phyloP scores from a whole-genome alignment of 176 grass and related monocot genomes.

The Carex cristatella region DNA sequence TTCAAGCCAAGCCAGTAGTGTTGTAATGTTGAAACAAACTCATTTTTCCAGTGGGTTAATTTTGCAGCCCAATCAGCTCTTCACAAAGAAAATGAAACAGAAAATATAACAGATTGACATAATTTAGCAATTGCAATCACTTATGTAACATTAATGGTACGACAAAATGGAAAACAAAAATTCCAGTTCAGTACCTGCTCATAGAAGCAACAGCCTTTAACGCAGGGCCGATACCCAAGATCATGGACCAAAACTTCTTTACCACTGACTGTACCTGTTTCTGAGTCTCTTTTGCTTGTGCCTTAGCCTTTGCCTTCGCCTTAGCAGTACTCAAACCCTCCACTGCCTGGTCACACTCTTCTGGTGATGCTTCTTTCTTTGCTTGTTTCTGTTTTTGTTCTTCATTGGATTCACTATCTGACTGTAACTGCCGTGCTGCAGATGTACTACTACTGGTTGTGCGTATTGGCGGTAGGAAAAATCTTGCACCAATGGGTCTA shows the following conservation, averaged over 20 bases:
- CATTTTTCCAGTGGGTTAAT: constrained; percentile 88
- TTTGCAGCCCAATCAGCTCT: constrained; percentile 80
- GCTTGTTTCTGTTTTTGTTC: constrained; percentile 44
- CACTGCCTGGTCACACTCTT: constrained; percentile 90
- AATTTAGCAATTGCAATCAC: neutral
- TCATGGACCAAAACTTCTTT: constrained; percentile 53
- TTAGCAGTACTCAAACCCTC: constrained; percentile 83
- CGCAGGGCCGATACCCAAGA: constrained; percentile 78
- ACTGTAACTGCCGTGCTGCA: constrained; percentile 26
- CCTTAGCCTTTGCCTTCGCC: constrained; percentile 73
- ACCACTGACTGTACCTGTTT: constrained; percentile 47
- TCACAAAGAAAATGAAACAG: constrained; percentile 27
- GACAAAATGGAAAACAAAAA: constrained; percentile 7
- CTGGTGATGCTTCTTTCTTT: constrained; percentile 68
- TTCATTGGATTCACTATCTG: constrained; percentile 32
- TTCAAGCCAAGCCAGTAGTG: constrained; percentile 91
- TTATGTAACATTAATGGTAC: neutral
- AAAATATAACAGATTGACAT: neutral
- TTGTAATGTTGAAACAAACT: constrained; percentile 73
- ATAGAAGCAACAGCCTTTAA: constrained; percentile 69
- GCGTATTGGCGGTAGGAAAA: constrained; percentile 40
- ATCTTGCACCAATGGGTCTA: constrained; percentile 47
- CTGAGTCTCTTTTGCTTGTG: constrained; percentile 49
- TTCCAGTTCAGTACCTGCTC: constrained; percentile 58
- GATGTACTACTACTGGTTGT: constrained; percentile 33